Evolutionary conservation across 495 filamentous ascomycete genomes (phyloP), one percentile per base, ranked within the genome.

Genomic region (Penicillium goetzii): DNA sequence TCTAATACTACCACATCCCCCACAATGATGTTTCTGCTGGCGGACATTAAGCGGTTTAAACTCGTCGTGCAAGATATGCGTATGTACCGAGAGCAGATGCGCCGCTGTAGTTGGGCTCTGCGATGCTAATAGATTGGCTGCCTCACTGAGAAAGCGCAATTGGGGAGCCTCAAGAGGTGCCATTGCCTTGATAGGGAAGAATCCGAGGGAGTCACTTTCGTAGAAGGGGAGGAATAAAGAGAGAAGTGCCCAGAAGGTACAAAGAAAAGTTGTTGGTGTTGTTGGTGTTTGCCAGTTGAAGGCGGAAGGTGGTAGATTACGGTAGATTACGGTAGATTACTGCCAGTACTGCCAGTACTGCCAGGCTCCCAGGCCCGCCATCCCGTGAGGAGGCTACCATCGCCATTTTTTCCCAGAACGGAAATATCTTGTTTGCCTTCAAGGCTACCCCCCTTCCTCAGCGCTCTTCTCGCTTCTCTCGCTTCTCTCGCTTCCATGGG

Each of bases 1-100:
- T 68, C 84, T 72, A 54, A 77, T 61, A 65, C 72, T 80, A 55
- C 85, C 85, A 72, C 85, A 88, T 19, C 81, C 78, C 25, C 75
- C 77, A 65, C 85, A 88, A 47, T 76, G 70, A 28, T 72, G 55
- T 54, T 78, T 77, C 26, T 78, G 74, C 33, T 78, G 74, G 11
- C 68, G 76, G 32, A 67, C 64, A 41, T 79, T 79, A 43, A 81
- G 68, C 7, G 75, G 59, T 47, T 73, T 80, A 2, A 64, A 66
- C 14, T 81, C 72, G 26, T 83, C 68, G 51, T 74, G 72, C n/a
- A 76, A 68, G 30, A 82, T 70, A 19, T 72, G 63, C 51, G 79
- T 78, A 67, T 84, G 78, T 33, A 70, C 64, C 53, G 69, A 72
- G 61, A 81, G 71, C 30, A 87, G 69, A 71, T 81, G 68, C 23